Conservation (phyloP, 169 alveolate species). For the Eimeria falciformis region DNA sequence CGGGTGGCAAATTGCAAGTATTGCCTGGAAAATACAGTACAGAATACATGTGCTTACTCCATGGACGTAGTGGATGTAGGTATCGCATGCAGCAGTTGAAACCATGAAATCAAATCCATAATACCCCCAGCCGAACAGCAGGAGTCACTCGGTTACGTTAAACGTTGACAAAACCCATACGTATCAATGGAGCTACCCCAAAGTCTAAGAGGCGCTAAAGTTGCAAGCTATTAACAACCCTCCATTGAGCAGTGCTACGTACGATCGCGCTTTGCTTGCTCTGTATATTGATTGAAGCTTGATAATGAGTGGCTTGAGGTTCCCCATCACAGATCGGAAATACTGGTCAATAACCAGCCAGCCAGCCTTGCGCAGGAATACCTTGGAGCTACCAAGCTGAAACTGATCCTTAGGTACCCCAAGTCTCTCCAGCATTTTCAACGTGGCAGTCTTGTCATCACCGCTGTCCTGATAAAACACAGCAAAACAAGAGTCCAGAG, state of each 20-base stretch:
- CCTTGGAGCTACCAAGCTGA: slow-evolving; percentile 81
- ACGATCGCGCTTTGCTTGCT: slow-evolving; percentile 73
- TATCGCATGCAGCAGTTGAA: neutral
- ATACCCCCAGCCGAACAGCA: no score
- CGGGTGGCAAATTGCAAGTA: slow-evolving; percentile 28
- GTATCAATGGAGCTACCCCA: no score
- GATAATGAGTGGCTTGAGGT: slow-evolving; percentile 79
- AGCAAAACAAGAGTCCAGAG: neutral
- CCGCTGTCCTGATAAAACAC: slow-evolving; percentile 71
- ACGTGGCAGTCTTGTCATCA: slow-evolving; percentile 70
- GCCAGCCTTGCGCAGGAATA: slow-evolving; percentile 81
- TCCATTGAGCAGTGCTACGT: neutral
- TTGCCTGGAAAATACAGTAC: neutral
- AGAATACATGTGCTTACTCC: neutral
- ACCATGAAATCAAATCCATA: neutral
- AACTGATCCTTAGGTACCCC: slow-evolving; percentile 80
- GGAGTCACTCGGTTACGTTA: no score
- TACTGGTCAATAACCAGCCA: slow-evolving; percentile 82
- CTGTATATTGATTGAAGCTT: slow-evolving; percentile 78
- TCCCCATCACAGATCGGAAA: slow-evolving; percentile 79
- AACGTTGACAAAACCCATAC: no score
- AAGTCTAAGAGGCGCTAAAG: no score
- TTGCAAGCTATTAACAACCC: neutral
- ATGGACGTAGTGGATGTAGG: neutral
- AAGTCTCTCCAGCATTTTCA: slow-evolving; percentile 79